These are phyloP conservation scores for Musa itinerans DNA, from an alignment of 176 grass and related monocot genomes.

Conservation along the genomic window DNA sequence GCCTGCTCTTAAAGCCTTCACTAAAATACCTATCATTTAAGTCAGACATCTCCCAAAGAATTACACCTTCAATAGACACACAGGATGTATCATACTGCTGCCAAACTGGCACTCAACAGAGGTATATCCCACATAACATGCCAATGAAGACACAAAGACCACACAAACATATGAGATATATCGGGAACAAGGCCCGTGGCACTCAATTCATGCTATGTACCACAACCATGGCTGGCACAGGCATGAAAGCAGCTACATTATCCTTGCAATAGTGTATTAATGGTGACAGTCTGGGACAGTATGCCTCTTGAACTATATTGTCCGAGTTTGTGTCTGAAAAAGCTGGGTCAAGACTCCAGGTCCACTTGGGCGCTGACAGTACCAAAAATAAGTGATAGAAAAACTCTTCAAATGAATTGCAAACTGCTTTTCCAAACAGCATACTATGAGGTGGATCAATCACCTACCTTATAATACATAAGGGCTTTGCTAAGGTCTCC, in stretches of 20 bases:
- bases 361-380: neutral
- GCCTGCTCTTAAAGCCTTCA: too few relatives aligned
- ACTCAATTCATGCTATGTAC: neutral
- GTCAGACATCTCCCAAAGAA: too few relatives aligned
- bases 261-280: neutral
- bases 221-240: neutral
- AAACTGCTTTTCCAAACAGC: too few relatives aligned
- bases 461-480: conserved; percentile 75
- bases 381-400: neutral
- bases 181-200: neutral
- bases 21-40: too few relatives aligned
- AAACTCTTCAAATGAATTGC: too few relatives aligned
- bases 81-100: neutral
- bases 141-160: neutral
- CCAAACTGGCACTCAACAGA: neutral
- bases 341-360: neutral
- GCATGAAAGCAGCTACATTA: neutral
- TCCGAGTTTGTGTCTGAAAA: neutral
- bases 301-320: too few relatives aligned
- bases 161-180: neutral
- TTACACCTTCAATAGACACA: too few relatives aligned
- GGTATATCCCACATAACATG: neutral
- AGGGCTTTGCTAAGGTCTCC: conserved; percentile 76
- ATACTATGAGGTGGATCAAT: neutral
- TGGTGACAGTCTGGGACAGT: too few relatives aligned